These are phyloP conservation scores for Odontarrhena argentea DNA, from an alignment of 345 rosid genomes.

Conservation along the genomic window DNA sequence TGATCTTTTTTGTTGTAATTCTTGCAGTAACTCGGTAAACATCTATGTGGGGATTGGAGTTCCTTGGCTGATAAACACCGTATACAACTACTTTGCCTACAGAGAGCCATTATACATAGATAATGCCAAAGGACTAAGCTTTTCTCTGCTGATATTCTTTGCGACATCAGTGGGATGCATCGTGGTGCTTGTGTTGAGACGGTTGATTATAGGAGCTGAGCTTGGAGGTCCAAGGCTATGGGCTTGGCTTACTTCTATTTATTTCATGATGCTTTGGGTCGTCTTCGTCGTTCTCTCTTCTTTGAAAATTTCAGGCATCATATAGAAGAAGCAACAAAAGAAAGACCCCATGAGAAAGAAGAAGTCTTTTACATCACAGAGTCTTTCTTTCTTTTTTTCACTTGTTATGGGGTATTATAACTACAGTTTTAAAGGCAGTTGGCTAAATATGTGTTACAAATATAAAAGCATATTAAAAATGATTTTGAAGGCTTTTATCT, in stretches of 20 bases:
- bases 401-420: neutral
- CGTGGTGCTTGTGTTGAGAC: constrained; percentile 69
- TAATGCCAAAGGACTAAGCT: constrained; percentile 74
- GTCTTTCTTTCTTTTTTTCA: neutral
- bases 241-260: constrained; percentile 76
- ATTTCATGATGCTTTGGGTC: constrained; percentile 78
- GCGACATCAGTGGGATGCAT: constrained; percentile 78
- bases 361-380: neutral
- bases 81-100: constrained; percentile 72
- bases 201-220: constrained; percentile 76
- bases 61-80: constrained; percentile 91
- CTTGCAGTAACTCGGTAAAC: constrained; percentile 85
- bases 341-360: constrained; percentile 11
- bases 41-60: constrained; percentile 89
- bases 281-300: constrained; percentile 78
- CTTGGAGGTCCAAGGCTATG: constrained; percentile 86
- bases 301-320: constrained; percentile 62
- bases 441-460: constrained; percentile 12
- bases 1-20: constrained; percentile 3
- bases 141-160: constrained; percentile 82
- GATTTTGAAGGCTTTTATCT: constrained; percentile 13
- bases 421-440: constrained; percentile 5
- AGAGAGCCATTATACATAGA: constrained; percentile 65
- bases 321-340: constrained; percentile 41
- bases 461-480: constrained; percentile 7